phyloP scores from a whole-genome alignment of 768 basidiomycete genomes.

The Psilocybe cubensis region DNA sequence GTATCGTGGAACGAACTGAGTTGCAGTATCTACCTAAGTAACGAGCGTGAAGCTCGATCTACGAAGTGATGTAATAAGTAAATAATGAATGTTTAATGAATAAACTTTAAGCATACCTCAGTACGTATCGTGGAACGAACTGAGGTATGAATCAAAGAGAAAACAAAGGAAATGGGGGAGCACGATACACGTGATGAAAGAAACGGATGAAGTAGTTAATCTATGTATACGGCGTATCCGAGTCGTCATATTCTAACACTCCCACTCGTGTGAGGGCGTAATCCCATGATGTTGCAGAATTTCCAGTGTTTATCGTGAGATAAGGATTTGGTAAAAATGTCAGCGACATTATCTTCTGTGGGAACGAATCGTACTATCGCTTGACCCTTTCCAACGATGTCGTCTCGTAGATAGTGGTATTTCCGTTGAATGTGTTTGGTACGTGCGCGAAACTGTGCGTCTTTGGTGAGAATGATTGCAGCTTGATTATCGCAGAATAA shows the following conservation, averaged over 20 bases:
- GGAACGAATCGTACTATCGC: constrained; percentile 12
- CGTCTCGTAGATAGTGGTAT: constrained; percentile 33
- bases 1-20: too few relatives aligned
- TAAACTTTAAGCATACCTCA: too few relatives aligned
- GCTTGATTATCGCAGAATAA: constrained; percentile 27
- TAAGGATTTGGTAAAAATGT: constrained; percentile 19
- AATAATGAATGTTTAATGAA: too few relatives aligned
- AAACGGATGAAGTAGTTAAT: too few relatives aligned
- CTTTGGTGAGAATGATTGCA: constrained; percentile 24
- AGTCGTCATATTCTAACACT: constrained; percentile 17
- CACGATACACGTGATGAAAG: too few relatives aligned
- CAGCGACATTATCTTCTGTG: constrained; percentile 18
- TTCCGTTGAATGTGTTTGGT: constrained; percentile 43
- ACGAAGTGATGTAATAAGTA: too few relatives aligned
- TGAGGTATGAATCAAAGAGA: too few relatives aligned
- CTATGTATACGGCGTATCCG: too few relatives aligned
- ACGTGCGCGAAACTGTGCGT: constrained; percentile 25
- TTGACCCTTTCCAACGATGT: constrained; percentile 18
- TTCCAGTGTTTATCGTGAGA: constrained; percentile 19
- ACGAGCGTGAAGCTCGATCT: too few relatives aligned
- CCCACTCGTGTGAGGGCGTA: constrained; percentile 25
- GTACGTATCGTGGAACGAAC: too few relatives aligned
- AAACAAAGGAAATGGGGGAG: too few relatives aligned
- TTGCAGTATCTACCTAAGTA: too few relatives aligned
- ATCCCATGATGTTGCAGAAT: constrained; percentile 25